phyloP scores from a whole-genome alignment of 441 rosid species.

The Populus hybrid region DNA sequence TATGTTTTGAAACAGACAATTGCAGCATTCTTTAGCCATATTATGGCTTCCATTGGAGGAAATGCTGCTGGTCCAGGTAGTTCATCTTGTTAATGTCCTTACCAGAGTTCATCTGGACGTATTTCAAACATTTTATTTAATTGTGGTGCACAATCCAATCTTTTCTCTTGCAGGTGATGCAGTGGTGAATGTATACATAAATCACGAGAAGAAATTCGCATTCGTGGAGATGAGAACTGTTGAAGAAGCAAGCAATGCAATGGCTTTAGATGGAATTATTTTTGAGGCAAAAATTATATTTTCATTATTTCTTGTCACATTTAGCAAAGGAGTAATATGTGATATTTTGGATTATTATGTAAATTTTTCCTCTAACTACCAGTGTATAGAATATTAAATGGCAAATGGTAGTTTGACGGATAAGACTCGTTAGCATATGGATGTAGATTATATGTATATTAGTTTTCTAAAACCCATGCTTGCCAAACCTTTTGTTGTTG shows the following conservation, averaged over 20 bases:
- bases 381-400: not conserved
- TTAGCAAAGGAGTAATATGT: not conserved
- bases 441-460: not conserved
- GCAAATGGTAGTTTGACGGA: not conserved
- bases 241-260: conserved; percentile 90
- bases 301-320: not conserved
- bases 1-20: conserved; percentile 47
- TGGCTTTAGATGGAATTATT: conserved; percentile 85
- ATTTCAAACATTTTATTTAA: not conserved
- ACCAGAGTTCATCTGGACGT: not conserved
- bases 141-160: not conserved
- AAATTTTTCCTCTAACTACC: not conserved
- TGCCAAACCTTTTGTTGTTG: not conserved
- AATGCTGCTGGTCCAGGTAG: conserved; percentile 80
- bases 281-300: conserved; percentile 46
- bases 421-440: not conserved
- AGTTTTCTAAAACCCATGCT: not conserved
- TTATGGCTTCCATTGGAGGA: conserved; percentile 84
- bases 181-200: conserved; percentile 84
- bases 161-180: conserved; percentile 50
- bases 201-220: conserved; percentile 87
- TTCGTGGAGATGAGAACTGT: conserved; percentile 94
- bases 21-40: conserved; percentile 72
- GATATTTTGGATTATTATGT: not conserved
- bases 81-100: not conserved